Conservation (phyloP, 1,284 basidiomycete genomes). For the Cyathus pygmaeus region DNA sequence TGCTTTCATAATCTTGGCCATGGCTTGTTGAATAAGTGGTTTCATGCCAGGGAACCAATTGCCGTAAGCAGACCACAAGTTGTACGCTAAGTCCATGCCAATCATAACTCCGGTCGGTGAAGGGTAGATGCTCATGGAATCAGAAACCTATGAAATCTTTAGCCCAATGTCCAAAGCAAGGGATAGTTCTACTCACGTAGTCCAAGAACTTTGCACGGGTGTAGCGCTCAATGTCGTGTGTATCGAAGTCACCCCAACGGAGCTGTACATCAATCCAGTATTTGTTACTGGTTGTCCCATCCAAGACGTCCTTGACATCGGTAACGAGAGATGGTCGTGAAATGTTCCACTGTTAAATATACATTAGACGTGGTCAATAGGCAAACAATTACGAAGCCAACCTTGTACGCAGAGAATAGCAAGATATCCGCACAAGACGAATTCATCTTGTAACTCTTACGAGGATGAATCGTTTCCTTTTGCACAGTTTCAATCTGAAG, state of each 20-base stretch:
- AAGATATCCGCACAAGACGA: conserved; percentile 97
- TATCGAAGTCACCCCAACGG: conserved; percentile 99
- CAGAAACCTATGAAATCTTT: conserved; percentile 72
- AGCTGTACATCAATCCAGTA: conserved; percentile 99
- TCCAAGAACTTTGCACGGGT: conserved; percentile 98
- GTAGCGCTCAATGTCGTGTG: conserved; percentile 97
- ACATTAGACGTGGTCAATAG: too few species aligned
- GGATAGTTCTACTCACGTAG: conserved; percentile 69
- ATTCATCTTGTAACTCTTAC: conserved; percentile 99
- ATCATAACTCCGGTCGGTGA: conserved; percentile 99
- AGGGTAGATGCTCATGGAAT: conserved; percentile 97
- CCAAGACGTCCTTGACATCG: conserved; percentile 95
- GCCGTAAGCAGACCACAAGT: conserved; percentile 98
- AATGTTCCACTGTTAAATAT: conserved; percentile 87
- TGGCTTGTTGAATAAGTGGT: conserved; percentile 97
- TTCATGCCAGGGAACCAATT: conserved; percentile 99
- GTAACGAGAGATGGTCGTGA: conserved; percentile 95
- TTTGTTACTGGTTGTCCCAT: conserved; percentile 98
- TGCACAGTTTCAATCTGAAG: conserved; percentile 99
- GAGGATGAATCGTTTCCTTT: conserved; percentile 98
- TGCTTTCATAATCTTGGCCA: conserved; percentile 99
- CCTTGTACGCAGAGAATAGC: conserved; percentile 95
- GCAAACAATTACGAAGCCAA: too few species aligned
- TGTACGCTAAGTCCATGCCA: conserved; percentile 98
- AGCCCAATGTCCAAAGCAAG: conserved; percentile 4